These are phyloP conservation scores for Salisapilia sapeloensis DNA, from an alignment of 352 stramenopile species.

Conservation along the genomic window DNA sequence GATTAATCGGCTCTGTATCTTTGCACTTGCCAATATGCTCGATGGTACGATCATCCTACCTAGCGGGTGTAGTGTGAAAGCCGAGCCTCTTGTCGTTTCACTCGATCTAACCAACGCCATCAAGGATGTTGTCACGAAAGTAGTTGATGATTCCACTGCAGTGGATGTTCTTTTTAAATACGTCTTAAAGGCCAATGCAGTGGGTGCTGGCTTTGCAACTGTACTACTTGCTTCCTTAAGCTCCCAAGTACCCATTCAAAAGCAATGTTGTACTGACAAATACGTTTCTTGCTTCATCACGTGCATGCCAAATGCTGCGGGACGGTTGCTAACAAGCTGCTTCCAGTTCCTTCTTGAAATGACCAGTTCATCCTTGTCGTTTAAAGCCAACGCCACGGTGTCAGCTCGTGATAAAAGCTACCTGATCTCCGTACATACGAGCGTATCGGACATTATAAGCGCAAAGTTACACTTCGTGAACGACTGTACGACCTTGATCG, in stretches of 20 bases:
- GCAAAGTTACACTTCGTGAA: slow-evolving; percentile 12
- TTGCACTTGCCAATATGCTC: slow-evolving; percentile 19
- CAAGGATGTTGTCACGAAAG: slow-evolving; percentile 1
- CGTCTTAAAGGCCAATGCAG: too few species aligned
- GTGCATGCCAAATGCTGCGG: slow-evolving; percentile 12
- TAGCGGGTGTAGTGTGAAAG: slow-evolving; percentile 1
- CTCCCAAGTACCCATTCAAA: slow-evolving; percentile 6
- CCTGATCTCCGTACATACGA: too few species aligned
- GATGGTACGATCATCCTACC: slow-evolving; percentile 11
- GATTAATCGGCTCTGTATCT: slow-evolving; percentile 18
- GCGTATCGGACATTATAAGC: too few species aligned
- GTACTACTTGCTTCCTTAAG: slow-evolving; percentile 17
- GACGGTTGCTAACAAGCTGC: slow-evolving; percentile 11
- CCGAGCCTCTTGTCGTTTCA: too few species aligned
- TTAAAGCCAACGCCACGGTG: too few species aligned
- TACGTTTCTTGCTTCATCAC: slow-evolving; percentile 12
- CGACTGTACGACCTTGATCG: slow-evolving; percentile 3
- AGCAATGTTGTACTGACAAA: slow-evolving; percentile 6
- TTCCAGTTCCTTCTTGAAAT: slow-evolving; percentile 22
- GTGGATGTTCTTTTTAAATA: too few species aligned
- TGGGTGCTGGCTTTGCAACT: too few species aligned
- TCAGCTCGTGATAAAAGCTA: too few species aligned
- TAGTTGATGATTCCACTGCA: slow-evolving; percentile 5
- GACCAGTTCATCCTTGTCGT: too few species aligned
- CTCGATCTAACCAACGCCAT: neutral